Evolutionary conservation across 768 basidiomycete genomes (phyloP), one percentile per base, ranked within the genome.

Genomic region (Dioszegia hungarica): DNA sequence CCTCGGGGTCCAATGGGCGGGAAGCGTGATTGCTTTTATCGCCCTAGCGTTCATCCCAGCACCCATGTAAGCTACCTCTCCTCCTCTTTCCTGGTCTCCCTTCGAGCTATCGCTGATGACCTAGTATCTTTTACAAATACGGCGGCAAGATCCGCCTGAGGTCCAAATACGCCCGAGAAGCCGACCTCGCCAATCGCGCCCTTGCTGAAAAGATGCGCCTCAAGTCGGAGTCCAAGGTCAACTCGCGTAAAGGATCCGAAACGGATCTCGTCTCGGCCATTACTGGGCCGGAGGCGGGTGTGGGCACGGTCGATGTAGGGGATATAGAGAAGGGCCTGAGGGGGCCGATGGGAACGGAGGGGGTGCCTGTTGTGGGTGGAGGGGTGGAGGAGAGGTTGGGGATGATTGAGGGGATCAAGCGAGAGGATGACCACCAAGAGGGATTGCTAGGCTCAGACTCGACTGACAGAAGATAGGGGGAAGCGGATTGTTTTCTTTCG

Each of bases 1-100:
- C 20, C 73, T 78, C 28, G 76, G 75, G 1, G 57, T 75, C 29
- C 63, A 72, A 37, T 72, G 67, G 70, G 70, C 64, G 12, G 34
- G 52, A 1, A 68, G 67, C 15, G 49, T 72, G 5, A 41, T 72
- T 15, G 67, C 67, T 0, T 68, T 62, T 46, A 53, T 72, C 15
- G 57, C 66, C 17, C 48, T 72, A 10, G 56, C 53, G 3, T 72
- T 67, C 50, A 57, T 63, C 4, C 64, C 70, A 3, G 28, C 66
- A 36, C 67, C 70, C n/a, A 46, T 68, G 61, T 64, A 44, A 46
- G 60, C 33, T n/a, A 14, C 31, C 41, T 24, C 22, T 41, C 33
- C 44, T 2, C 28, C 15, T 44, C 17, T 3, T 33, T 1, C 20
- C 22, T 8, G 22, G 24, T 17, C 6, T 48, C 28, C 6, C 3